phyloP scores from a whole-genome alignment of 1,284 basidiomycete genomes.

The Cryptococcus hybrid region DNA sequence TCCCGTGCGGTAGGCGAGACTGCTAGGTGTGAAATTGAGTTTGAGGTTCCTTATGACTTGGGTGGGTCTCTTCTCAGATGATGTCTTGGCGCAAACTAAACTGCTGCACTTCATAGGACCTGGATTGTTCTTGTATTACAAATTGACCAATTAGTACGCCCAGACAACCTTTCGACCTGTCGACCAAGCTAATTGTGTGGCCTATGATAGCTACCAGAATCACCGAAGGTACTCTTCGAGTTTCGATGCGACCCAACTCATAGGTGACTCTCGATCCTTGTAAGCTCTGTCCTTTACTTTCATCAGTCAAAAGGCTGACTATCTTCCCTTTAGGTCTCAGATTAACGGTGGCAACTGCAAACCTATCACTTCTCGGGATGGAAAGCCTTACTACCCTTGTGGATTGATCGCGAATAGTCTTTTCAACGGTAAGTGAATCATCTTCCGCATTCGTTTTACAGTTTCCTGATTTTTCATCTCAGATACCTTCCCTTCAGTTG shows the following conservation, averaged over 20 bases:
- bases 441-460: neutral
- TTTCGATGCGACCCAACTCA: slow-evolving; percentile 78
- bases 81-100: neutral
- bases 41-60: slow-evolving; percentile 77
- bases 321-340: slow-evolving; percentile 33
- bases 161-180: neutral
- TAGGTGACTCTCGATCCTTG: slow-evolving; percentile 59
- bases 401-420: slow-evolving; percentile 97
- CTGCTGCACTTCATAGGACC: slow-evolving; percentile 44
- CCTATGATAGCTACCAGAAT: slow-evolving; percentile 76
- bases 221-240: slow-evolving; percentile 97
- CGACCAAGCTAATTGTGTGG: neutral
- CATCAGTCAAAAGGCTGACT: neutral
- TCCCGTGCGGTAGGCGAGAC: slow-evolving; percentile 54
- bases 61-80: slow-evolving; percentile 14
- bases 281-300: slow-evolving; percentile 10
- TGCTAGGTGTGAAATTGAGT: slow-evolving; percentile 71
- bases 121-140: slow-evolving; percentile 93
- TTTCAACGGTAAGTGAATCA: slow-evolving; percentile 74
- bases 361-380: slow-evolving; percentile 64
- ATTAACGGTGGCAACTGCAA: slow-evolving; percentile 81
- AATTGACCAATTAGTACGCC: slow-evolving; percentile 75
- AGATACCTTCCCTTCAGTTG: slow-evolving; percentile 77
- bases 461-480: neutral
- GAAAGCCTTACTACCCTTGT: slow-evolving; percentile 81